These are phyloP conservation scores for Globisporangium barbulae DNA, from an alignment of 352 stramenopile genomes.

Conservation along the genomic window DNA sequence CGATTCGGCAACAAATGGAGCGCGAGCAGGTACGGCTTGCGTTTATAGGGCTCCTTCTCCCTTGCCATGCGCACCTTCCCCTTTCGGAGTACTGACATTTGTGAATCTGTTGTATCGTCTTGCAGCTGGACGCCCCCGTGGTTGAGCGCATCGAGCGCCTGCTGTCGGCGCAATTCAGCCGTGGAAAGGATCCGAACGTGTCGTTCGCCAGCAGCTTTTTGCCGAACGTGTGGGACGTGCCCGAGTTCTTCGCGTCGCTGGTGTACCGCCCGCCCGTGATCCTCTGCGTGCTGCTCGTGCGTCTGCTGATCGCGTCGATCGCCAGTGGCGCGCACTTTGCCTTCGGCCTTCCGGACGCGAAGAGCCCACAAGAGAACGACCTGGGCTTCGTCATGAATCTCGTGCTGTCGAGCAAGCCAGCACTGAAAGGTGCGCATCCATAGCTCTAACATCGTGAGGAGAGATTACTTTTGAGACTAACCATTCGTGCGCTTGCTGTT, in stretches of 20 bases:
- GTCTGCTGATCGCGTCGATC: constrained; percentile 43
- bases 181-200: constrained; percentile 21
- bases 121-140: constrained; percentile 1
- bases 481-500: not conserved
- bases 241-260: constrained; percentile 45
- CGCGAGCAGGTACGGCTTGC: constrained; percentile 47
- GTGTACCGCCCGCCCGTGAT: constrained; percentile 61
- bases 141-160: constrained; percentile 52
- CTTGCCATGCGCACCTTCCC: not conserved
- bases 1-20: constrained; percentile 69
- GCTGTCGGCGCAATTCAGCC: constrained; percentile 36
- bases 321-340: constrained; percentile 33
- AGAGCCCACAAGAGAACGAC: constrained; percentile 60
- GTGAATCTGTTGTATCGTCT: not conserved
- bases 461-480: not conserved
- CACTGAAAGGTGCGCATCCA: constrained; percentile 48
- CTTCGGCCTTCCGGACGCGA: constrained; percentile 56
- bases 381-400: constrained; percentile 66
- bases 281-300: constrained; percentile 54
- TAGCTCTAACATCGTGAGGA: not conserved
- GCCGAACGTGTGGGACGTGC: constrained; percentile 50
- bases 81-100: not conserved
- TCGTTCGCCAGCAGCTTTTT: constrained; percentile 33
- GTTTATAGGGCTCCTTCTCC: not conserved
- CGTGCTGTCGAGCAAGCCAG: constrained; percentile 47